Base-by-base conservation (phyloP, 2,329 filamentous ascomycete genomes). In the Ploettnerulaceae sp. region DNA sequence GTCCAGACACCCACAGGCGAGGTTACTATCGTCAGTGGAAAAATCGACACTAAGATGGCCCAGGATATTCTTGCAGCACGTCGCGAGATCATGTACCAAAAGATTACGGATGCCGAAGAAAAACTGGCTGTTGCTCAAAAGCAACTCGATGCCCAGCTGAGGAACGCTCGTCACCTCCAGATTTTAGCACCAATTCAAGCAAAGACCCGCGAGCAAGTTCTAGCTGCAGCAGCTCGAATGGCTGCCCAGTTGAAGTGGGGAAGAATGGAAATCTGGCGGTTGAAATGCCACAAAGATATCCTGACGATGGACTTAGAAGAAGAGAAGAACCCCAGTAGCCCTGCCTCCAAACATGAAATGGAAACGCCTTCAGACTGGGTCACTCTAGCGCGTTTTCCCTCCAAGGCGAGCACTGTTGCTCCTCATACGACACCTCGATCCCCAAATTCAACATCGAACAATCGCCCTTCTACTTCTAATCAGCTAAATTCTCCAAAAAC, bases 241-340 rank as follows among this genome's bases (percentile, higher is more conserved):
- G 82, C 90, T 46, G 89, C 89, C 3, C 89, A 91, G 63, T 70
- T 98, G 50, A 95, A 93, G 64, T 96, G 91, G 91, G 82, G 84
- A n/a, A 78, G 91, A 51, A 84, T 94, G 64, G 89, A 95, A 56
- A 93, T 96, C 15, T 96, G 90, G 89, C 86, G 83, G 44, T 78
- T 91, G 59, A 91, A 81, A 61, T 96, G 90, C 55, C 90, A 98
- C 65, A 82, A 84, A 32, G 91, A 96, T 59, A 90, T 97, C 50
- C 70, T 98, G 15, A 73, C 81, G 4, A 76, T 89, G 66, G 93
- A 98, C 62, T 71, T 97, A 7, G 85, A 91, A 45, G 88, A 95
- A 56, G 90, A 95, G 60, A 61, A 52, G 25, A 63, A 62, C 8
- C 63, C 64, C 5, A 52, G 53, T 5, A 39, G 32, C 14, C 28